Percentiles rank a stretch among this genome's conserved stretches.
These are phyloP conservation scores for Ceratobasidium sp. DNA, from an alignment of 1,284 basidiomycete species.

Conservation along the genomic window DNA sequence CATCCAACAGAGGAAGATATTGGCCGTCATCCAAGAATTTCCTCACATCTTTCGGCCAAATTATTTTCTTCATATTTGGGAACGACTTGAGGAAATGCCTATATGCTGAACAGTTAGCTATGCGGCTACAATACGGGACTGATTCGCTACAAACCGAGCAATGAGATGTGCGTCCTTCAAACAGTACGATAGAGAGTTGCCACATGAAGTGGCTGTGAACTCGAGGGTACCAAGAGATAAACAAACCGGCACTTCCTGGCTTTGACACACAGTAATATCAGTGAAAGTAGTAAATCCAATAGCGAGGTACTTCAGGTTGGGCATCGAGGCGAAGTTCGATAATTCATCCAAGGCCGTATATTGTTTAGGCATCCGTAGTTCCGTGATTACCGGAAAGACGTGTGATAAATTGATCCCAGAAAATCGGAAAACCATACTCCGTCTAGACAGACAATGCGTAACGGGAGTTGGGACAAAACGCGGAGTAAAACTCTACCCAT, in stretches of 20 bases:
- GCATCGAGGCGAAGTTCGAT: neutral
- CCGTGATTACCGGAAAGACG: neutral
- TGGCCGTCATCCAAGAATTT: neutral
- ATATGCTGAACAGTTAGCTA: no score
- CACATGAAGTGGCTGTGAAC: no score
- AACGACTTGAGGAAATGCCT: neutral
- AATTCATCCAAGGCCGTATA: neutral
- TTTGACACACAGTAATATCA: no score
- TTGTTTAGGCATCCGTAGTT: neutral
- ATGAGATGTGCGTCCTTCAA: no score
- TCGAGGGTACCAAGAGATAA: neutral
- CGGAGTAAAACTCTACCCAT: neutral
- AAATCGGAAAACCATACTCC: neutral
- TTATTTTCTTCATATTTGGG: neutral
- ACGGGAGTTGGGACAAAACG: neutral
- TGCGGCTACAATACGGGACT: no score
- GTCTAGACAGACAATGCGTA: neutral
- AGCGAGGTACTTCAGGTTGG: neutral
- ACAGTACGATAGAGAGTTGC: no score
- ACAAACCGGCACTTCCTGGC: neutral
- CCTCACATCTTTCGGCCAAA: neutral
- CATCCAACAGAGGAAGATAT: neutral
- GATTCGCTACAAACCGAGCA: no score
- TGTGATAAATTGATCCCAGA: no score
- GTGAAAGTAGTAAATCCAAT: neutral